Evolutionary conservation across 177 flowering plant genomes (phyloP).

Genomic region (Vitis hybrid): DNA sequence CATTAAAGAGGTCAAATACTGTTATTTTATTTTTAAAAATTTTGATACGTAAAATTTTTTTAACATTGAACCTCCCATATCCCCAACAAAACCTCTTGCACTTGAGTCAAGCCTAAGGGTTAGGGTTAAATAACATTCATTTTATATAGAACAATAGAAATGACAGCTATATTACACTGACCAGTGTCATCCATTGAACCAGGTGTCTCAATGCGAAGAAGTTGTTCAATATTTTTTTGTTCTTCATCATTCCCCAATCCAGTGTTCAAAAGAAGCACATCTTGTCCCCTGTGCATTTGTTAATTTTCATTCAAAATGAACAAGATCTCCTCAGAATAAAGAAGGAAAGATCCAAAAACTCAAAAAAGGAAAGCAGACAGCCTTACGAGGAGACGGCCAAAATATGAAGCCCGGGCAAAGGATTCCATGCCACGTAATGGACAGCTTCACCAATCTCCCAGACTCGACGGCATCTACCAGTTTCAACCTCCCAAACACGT

Average conservation of each 20-base stretch:
- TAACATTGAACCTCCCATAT: no score
- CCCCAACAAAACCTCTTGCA: no score
- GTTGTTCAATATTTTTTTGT: slow-evolving; percentile 54
- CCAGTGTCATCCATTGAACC: slow-evolving; percentile 52
- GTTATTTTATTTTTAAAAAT: no score
- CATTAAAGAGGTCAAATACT: no score
- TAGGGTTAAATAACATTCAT: slow-evolving; percentile 7
- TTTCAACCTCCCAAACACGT: slow-evolving; percentile 94
- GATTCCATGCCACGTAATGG: slow-evolving; percentile 88
- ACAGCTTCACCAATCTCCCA: slow-evolving; percentile 79
- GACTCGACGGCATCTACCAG: slow-evolving; percentile 73
- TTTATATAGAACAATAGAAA: neutral
- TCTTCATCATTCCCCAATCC: slow-evolving; percentile 76
- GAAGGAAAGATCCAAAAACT: neutral
- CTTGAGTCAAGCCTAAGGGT: no score
- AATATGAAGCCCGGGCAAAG: slow-evolving; percentile 63
- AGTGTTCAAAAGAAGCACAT: slow-evolving; percentile 72
- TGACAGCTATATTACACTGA: slow-evolving; percentile 25
- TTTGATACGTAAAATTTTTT: no score
- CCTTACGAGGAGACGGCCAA: slow-evolving; percentile 79
- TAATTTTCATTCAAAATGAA: slow-evolving; percentile 6
- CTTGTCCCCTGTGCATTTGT: slow-evolving; percentile 52
- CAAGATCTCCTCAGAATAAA: neutral
- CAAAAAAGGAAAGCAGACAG: slow-evolving; percentile 3
- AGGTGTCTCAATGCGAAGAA: slow-evolving; percentile 51